Percentiles rank a stretch among this genome's conserved stretches.
These are phyloP conservation scores for Brassica nigra DNA, from an alignment of 345 rosid species.

Conservation along the genomic window DNA sequence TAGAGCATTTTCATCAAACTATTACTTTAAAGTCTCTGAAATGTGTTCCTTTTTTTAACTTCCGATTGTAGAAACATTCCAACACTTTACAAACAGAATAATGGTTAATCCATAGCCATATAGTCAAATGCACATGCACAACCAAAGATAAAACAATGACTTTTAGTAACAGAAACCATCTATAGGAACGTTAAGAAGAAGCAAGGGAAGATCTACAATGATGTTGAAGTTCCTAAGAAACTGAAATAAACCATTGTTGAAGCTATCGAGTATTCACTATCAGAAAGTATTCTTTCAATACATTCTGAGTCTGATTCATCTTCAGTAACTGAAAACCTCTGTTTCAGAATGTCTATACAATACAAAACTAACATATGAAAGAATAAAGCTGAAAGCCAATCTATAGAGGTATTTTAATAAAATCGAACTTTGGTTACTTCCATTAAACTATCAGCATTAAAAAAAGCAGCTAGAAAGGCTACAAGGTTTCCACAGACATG, in stretches of 20 bases:
- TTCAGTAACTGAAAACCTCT: neutral
- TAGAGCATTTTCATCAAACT: too few species aligned
- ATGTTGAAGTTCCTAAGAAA: neutral
- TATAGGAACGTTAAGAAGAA: neutral
- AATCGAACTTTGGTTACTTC: too few species aligned
- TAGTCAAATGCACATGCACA: conserved; percentile 35
- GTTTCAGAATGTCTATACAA: neutral
- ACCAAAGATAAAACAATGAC: conserved; percentile 11
- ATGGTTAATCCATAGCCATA: too few species aligned
- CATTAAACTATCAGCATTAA: too few species aligned
- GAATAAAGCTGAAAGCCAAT: too few species aligned
- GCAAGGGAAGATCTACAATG: conserved; percentile 1
- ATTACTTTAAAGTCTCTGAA: too few species aligned
- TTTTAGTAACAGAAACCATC: neutral
- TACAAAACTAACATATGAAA: neutral
- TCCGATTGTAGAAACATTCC: too few species aligned
- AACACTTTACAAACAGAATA: too few species aligned
- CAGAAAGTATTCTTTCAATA: neutral
- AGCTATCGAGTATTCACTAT: neutral
- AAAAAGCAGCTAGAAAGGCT: too few species aligned
- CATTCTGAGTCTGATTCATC: neutral
- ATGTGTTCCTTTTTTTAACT: too few species aligned
- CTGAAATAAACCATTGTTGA: neutral
- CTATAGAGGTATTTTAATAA: too few species aligned
- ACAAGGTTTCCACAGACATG: too few species aligned